Evolutionary conservation across 2,329 filamentous ascomycete species (phyloP), one percentile per base, ranked within the genome.

Genomic region (Colletotrichum sidae): DNA sequence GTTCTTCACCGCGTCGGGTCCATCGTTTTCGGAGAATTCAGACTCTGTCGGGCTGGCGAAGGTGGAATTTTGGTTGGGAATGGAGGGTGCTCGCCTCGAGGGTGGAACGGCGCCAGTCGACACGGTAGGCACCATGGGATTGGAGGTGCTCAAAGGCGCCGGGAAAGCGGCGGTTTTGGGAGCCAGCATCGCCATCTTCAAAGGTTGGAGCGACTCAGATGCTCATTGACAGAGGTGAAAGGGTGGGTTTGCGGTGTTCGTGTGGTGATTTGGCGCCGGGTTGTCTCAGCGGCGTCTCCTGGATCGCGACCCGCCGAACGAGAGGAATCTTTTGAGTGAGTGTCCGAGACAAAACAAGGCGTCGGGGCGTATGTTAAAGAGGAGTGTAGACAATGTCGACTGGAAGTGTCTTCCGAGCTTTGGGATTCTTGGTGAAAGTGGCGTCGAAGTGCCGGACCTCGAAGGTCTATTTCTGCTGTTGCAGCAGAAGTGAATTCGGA

Each of bases 11-110:
- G 90, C 88, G 72, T 94, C 91, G 57, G 92, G 86, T 38, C 88
- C 87, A 70, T 95, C 93, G 72, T 87, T 85, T 70, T 97, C 94
- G 33, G 93, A 96, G 78, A 97, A 97, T 71, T 97, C 94, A 35
- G 93, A 97, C 74, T 96, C 93, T 69, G 94, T 97, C 49, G 94
- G 94, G 75, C 93, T 97, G 46, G 88, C 87, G 74, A 92, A 95
- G 47, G 79, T 80, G 66, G 90, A 86, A 65, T 83, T 81, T 15
- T 82, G 71, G 34, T 79, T 77, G 51, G 82, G 80, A 69, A 86
- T 79, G 41, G 81, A 76, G 15, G 84, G 84, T 13, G 79, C 78
- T 72, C 88, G 82, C 71, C 85, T 83, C 44, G 85, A 77, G 35
- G 86, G 81, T 7, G 82, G 73, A 71, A 87, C 81, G 64, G 81